Evolutionary conservation across 345 rosid genomes (phyloP).

Genomic region (Crucihimalaya himalaica): DNA sequence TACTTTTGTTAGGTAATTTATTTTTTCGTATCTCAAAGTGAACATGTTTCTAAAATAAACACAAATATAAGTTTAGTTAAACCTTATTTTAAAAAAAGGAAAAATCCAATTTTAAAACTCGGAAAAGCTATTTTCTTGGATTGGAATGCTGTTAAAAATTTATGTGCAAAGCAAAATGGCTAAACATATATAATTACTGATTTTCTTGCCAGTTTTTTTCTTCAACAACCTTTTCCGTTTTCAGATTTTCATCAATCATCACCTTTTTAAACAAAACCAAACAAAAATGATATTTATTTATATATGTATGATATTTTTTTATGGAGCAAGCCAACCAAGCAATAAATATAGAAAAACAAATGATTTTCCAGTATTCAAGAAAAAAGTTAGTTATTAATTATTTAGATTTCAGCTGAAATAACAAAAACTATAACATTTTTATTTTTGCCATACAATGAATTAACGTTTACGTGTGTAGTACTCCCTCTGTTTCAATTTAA

Average conservation of each 20-base stretch:
- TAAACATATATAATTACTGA: not conserved
- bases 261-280: not conserved
- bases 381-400: too few relatives aligned
- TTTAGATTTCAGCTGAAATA: too few relatives aligned
- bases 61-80: not conserved
- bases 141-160: not conserved
- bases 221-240: not conserved
- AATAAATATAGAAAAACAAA: too few relatives aligned
- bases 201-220: not conserved
- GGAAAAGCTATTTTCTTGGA: not conserved
- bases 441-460: too few relatives aligned
- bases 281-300: not conserved
- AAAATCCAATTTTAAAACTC: not conserved
- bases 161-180: not conserved
- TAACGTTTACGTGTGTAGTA: too few relatives aligned
- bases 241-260: not conserved
- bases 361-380: too few relatives aligned
- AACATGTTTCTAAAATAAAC: not conserved
- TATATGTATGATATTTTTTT: too few relatives aligned
- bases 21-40: not conserved
- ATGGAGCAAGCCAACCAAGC: too few relatives aligned
- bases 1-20: not conserved
- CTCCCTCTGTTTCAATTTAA: too few relatives aligned
- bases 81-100: not conserved
- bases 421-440: too few relatives aligned